Evolutionary conservation across 805 yeast genomes (phyloP).

Genomic region (Kazachstania kunashirensis): DNA sequence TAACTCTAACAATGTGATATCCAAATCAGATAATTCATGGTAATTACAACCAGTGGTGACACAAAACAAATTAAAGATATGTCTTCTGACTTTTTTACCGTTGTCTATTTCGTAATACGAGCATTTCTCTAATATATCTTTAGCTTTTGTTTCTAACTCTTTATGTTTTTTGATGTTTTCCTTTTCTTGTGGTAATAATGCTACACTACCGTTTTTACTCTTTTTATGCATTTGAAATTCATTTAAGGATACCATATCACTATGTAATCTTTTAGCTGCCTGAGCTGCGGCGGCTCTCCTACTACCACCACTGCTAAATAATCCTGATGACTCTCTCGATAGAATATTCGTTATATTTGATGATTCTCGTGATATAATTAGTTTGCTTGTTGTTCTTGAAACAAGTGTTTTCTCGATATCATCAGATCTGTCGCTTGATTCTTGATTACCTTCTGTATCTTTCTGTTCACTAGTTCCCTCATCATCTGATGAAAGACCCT

Average conservation of each 20-base stretch:
- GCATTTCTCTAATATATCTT: constrained; percentile 6
- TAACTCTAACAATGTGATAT: constrained; percentile 34
- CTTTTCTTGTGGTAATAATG: constrained; percentile 34
- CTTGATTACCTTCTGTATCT: too few species aligned
- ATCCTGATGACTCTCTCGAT: not conserved
- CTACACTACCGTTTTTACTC: constrained; percentile 27
- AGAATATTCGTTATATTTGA: not conserved
- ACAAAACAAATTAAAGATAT: constrained; percentile 34
- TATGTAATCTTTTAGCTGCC: constrained; percentile 58
- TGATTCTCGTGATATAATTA: not conserved
- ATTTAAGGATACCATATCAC: constrained; percentile 59
- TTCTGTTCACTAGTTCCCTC: too few species aligned
- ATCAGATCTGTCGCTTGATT: too few species aligned
- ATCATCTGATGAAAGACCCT: too few species aligned
- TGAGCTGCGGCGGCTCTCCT: constrained; percentile 52
- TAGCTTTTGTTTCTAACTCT: constrained; percentile 20
- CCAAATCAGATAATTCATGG: constrained; percentile 35
- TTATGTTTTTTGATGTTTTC: constrained; percentile 25
- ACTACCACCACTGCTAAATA: not conserved
- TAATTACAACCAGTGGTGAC: constrained; percentile 58
- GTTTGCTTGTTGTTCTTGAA: not conserved
- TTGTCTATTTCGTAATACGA: constrained; percentile 4
- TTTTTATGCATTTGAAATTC: constrained; percentile 45
- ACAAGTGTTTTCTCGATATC: too few species aligned
- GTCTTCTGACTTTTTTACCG: constrained; percentile 1